phyloP scores from a whole-genome alignment of 1,139 yeast genomes.

The Hemisphaericaspora xylofermentans region DNA sequence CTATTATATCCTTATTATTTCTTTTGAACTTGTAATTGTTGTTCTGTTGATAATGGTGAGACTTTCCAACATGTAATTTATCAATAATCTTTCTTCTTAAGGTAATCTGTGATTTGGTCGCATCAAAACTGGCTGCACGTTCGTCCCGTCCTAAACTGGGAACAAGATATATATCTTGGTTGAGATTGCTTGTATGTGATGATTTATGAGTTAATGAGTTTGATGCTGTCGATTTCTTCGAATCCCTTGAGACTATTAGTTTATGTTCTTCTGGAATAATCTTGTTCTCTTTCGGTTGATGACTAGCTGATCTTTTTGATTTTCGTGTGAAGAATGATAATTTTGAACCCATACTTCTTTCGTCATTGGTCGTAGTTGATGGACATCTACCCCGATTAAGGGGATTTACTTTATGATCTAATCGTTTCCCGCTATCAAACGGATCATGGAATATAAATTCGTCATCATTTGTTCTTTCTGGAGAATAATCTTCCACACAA shows the following conservation, averaged over 20 bases:
- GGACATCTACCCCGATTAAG: constrained; percentile 6
- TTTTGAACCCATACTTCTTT: not conserved
- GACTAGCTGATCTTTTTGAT: not conserved
- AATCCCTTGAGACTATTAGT: not conserved
- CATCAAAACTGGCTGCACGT: constrained; percentile 29
- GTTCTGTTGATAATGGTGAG: not conserved
- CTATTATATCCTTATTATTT: constrained; percentile 1
- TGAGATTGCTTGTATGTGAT: not conserved
- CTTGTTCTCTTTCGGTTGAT: not conserved
- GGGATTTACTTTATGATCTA: constrained; percentile 3
- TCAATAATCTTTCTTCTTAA: constrained; percentile 22
- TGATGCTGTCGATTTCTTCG: not conserved
- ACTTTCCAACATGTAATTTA: constrained; percentile 2
- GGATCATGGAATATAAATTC: constrained; percentile 9
- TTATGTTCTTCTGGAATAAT: not conserved
- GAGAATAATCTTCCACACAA: constrained; percentile 9
- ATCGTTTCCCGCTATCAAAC: constrained; percentile 8
- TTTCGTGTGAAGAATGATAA: not conserved
- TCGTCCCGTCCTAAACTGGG: not conserved
- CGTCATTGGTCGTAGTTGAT: constrained; percentile 8
- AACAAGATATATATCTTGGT: not conserved
- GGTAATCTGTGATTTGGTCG: constrained; percentile 40
- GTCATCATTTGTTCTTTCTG: not conserved
- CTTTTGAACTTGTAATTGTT: not conserved
- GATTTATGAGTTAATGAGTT: not conserved